These are phyloP conservation scores for Leishmania aethiopica DNA, from an alignment of 208 protist species.

Conservation along the genomic window DNA sequence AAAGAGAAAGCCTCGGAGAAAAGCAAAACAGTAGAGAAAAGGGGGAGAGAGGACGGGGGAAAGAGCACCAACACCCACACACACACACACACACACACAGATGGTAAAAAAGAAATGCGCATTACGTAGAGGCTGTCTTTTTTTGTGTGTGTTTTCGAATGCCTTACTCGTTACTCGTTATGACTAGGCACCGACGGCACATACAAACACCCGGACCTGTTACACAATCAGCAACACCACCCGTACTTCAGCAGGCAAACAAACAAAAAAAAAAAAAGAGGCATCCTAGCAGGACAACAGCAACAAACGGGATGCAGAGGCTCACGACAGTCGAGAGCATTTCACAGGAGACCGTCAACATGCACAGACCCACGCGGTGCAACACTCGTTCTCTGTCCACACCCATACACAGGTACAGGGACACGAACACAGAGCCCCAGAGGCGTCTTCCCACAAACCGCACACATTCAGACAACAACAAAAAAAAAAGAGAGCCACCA, in stretches of 20 bases:
- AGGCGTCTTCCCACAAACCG: neutral
- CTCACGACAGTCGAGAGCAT: neutral
- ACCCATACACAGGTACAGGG: neutral
- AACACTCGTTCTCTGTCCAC: too few relatives aligned
- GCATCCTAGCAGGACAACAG: too few relatives aligned
- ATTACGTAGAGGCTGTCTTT: neutral
- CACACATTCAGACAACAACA: neutral
- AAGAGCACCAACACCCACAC: neutral
- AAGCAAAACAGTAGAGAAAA: neutral
- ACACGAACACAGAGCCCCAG: neutral
- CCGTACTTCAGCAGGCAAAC: too few relatives aligned
- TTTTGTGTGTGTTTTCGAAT: neutral
- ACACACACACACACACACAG: neutral
- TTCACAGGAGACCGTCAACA: too few relatives aligned
- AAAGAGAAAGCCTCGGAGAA: neutral
- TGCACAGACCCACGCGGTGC: too few relatives aligned
- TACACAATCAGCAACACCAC: neutral
- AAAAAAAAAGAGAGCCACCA: neutral
- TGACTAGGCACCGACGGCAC: neutral
- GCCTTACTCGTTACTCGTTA: constrained; percentile 10
- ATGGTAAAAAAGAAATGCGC: neutral
- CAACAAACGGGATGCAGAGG: neutral
- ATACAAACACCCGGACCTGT: neutral
- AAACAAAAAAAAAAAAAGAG: too few relatives aligned
- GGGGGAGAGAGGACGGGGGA: neutral